These are phyloP conservation scores for Venturia pyrina DNA, from an alignment of 2,329 filamentous ascomycete genomes.

Conservation along the genomic window DNA sequence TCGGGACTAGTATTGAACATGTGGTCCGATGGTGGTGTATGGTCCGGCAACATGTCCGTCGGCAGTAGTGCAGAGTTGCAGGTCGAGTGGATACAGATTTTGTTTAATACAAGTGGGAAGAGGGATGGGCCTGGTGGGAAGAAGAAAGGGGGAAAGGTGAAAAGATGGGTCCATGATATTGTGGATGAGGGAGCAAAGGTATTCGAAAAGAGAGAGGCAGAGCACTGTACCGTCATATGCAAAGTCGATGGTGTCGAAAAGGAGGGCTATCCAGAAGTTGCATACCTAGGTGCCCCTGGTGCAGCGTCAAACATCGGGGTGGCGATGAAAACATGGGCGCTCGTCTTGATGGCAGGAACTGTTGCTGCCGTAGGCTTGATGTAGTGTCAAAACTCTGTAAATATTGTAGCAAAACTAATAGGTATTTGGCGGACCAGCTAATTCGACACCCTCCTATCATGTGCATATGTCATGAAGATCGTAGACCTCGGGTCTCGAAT, in stretches of 20 bases:
- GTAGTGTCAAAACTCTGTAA: background rate
- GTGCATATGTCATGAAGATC: too few relatives aligned
- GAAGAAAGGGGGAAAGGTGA: conserved; percentile 14
- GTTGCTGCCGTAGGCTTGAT: conserved; percentile 10
- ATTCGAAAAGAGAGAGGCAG: conserved; percentile 16
- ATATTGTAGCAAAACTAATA: background rate
- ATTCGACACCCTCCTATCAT: too few relatives aligned
- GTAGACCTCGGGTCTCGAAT: too few relatives aligned
- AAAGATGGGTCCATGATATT: conserved; percentile 15
- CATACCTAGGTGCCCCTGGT: conserved; percentile 13
- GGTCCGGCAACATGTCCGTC: conserved; percentile 49
- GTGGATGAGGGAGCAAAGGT: background rate
- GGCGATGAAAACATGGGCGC: conserved; percentile 7
- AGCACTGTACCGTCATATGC: conserved; percentile 25
- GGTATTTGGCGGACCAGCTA: too few relatives aligned
- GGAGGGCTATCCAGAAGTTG: conserved; percentile 25
- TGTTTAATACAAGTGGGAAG: conserved; percentile 36
- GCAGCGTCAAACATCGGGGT: conserved; percentile 9
- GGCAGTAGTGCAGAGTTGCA: conserved; percentile 44
- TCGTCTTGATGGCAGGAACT: conserved; percentile 12
- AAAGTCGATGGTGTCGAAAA: conserved; percentile 27
- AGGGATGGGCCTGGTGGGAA: conserved; percentile 19
- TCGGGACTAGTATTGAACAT: conserved; percentile 48
- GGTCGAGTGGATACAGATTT: conserved; percentile 53
- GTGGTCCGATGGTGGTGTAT: conserved; percentile 51